These are phyloP conservation scores for Aspergillus caelatus DNA, from an alignment of 2,329 filamentous ascomycete species.

Conservation along the genomic window DNA sequence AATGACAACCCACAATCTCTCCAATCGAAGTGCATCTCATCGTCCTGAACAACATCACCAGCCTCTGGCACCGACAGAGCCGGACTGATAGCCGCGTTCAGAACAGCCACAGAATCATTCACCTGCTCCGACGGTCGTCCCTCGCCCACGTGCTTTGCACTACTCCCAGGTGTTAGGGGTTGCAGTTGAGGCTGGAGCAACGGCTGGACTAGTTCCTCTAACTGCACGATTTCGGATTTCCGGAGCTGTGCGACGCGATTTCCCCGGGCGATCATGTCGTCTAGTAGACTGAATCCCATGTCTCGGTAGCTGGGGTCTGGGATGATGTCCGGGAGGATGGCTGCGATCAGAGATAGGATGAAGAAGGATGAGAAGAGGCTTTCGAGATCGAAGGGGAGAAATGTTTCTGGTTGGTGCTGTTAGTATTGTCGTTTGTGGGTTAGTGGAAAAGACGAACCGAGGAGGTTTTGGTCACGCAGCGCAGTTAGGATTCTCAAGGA, in stretches of 20 bases:
- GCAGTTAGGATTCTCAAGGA: conserved; percentile 26
- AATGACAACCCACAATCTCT: conserved; percentile 24
- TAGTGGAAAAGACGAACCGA: conserved; percentile 16
- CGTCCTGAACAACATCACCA: conserved; percentile 5
- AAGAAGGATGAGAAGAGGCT: conserved; percentile 38
- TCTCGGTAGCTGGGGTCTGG: conserved; percentile 49
- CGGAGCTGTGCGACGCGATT: conserved; percentile 26
- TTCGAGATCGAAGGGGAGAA: conserved; percentile 41
- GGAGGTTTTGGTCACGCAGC: conserved; percentile 27
- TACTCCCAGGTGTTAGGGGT: not conserved
- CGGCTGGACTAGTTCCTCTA: conserved; percentile 23
- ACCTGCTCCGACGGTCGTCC: not conserved
- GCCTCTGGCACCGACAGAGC: not conserved
- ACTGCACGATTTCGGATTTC: conserved; percentile 25
- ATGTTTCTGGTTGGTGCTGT: conserved; percentile 19
- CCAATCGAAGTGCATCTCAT: conserved; percentile 23
- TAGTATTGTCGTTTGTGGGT: not conserved
- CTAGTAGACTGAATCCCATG: conserved; percentile 18
- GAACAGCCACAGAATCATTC: not conserved
- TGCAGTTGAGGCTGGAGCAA: conserved; percentile 3
- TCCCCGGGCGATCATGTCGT: conserved; percentile 24
- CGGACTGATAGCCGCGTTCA: not conserved
- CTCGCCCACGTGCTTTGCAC: not conserved
- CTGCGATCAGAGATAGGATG: conserved; percentile 34
- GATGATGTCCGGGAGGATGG: conserved; percentile 46